These are phyloP conservation scores for Globisporangium apiculatum DNA, from an alignment of 352 stramenopile species.

Conservation along the genomic window DNA sequence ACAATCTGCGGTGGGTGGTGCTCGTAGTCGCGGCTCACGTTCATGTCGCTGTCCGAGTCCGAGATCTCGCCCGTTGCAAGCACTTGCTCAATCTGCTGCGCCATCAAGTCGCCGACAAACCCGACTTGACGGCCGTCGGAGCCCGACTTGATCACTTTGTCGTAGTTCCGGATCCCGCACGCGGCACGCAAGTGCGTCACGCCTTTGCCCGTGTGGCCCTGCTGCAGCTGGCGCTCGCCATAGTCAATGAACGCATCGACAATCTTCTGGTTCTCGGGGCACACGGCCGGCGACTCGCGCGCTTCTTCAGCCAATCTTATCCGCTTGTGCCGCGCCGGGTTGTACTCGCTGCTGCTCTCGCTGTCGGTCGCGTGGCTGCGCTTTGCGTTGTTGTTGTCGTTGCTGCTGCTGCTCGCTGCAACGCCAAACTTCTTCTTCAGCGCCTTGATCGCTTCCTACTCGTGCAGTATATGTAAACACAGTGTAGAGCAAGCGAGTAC, in stretches of 20 bases:
- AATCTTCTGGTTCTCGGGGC: slow-evolving; percentile 62
- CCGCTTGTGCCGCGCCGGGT: slow-evolving; percentile 50
- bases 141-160: slow-evolving; percentile 35
- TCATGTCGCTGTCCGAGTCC: slow-evolving; percentile 37
- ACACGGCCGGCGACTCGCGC: slow-evolving; percentile 30
- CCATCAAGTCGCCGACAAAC: slow-evolving; percentile 54
- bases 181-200: slow-evolving; percentile 62
- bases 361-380: slow-evolving; percentile 12
- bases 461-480: neutral
- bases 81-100: slow-evolving; percentile 52
- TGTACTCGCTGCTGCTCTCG: slow-evolving; percentile 14
- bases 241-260: slow-evolving; percentile 69
- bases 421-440: slow-evolving; percentile 30
- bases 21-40: slow-evolving; percentile 41
- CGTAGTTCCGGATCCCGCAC: slow-evolving; percentile 46
- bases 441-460: slow-evolving; percentile 17
- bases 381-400: slow-evolving; percentile 2
- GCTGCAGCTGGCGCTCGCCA: slow-evolving; percentile 44
- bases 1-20: slow-evolving; percentile 42
- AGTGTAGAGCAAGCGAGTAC: neutral
- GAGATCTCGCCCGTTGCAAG: slow-evolving; percentile 40
- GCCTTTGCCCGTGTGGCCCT: slow-evolving; percentile 68
- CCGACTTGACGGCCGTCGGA: slow-evolving; percentile 31
- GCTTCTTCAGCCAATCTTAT: slow-evolving; percentile 47
- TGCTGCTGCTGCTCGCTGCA: slow-evolving; percentile 16